These are phyloP conservation scores for Salmacisia buchloeana DNA, from an alignment of 1,284 basidiomycete genomes.

Conservation along the genomic window DNA sequence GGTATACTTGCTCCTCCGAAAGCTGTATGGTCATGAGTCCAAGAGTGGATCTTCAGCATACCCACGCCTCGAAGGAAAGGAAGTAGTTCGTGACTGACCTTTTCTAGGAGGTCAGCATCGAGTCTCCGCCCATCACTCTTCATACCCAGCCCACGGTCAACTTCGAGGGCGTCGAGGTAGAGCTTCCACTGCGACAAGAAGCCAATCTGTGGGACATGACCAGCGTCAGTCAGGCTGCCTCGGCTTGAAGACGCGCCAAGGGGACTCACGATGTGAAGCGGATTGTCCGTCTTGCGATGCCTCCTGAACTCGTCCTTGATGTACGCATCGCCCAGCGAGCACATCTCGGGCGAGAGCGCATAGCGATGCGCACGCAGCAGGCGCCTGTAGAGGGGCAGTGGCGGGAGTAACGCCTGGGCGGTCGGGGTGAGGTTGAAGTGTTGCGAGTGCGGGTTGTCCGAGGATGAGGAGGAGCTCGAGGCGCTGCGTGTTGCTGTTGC, in stretches of 20 bases:
- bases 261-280: not conserved
- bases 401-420: constrained; percentile 35
- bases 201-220: constrained; percentile 18
- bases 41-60: not conserved
- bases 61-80: not conserved
- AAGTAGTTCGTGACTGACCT: constrained; percentile 15
- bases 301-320: constrained; percentile 48
- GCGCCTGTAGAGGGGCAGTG: constrained; percentile 43
- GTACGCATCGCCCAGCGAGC: constrained; percentile 48
- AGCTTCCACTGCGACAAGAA: constrained; percentile 50
- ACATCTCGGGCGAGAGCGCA: constrained; percentile 43
- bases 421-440: constrained; percentile 14
- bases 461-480: not conserved
- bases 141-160: constrained; percentile 18
- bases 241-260: constrained; percentile 25
- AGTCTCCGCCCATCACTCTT: constrained; percentile 26
- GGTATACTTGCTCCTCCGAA: constrained; percentile 50
- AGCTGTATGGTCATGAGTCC: constrained; percentile 15
- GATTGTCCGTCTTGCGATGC: constrained; percentile 21
- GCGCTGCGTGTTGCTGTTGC: no score
- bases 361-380: constrained; percentile 41
- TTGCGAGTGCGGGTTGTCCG: constrained; percentile 2
- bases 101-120: constrained; percentile 34
- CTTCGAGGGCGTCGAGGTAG: constrained; percentile 44
- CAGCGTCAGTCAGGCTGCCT: constrained; percentile 29